Evolutionary conservation across 2,329 filamentous ascomycete genomes (phyloP).

Genomic region (Neopestalotiopsis sp.): DNA sequence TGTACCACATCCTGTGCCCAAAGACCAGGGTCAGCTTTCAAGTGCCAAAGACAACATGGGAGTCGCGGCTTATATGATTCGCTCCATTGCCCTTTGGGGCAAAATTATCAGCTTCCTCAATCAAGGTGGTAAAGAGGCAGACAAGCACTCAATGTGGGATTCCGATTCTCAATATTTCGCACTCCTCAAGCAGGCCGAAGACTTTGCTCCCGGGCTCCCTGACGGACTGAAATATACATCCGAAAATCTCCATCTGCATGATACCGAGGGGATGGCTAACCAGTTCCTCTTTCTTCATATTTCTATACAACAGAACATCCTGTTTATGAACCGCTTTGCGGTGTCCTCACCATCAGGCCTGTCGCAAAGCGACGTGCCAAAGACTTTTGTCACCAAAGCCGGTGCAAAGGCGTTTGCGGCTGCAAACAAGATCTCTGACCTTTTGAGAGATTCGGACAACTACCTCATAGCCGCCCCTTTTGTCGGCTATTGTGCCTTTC

Average conservation of each 20-base stretch:
- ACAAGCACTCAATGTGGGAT: slow-evolving; percentile 80
- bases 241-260: slow-evolving; percentile 85
- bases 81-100: slow-evolving; percentile 87
- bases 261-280: slow-evolving; percentile 83
- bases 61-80: slow-evolving; percentile 87
- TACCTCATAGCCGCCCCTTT: slow-evolving; percentile 89
- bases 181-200: slow-evolving; percentile 73
- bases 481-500: slow-evolving; percentile 91
- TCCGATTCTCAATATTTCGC: slow-evolving; percentile 75
- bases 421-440: slow-evolving; percentile 83
- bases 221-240: slow-evolving; percentile 72
- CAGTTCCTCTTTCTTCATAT: slow-evolving; percentile 95
- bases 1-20: slow-evolving; percentile 65
- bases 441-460: slow-evolving; percentile 80
- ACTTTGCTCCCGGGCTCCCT: slow-evolving; percentile 73
- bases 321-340: slow-evolving; percentile 90
- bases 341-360: slow-evolving; percentile 71
- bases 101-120: slow-evolving; percentile 89
- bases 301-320: slow-evolving; percentile 82
- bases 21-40: slow-evolving; percentile 66
- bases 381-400: slow-evolving; percentile 77
- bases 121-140: slow-evolving; percentile 82
- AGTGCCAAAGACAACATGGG: slow-evolving; percentile 87
- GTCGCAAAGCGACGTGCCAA: slow-evolving; percentile 74
- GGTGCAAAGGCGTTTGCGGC: slow-evolving; percentile 79